These are phyloP conservation scores for Flaveria floridana DNA, from an alignment of 140 eudicot genomes.

Conservation along the genomic window DNA sequence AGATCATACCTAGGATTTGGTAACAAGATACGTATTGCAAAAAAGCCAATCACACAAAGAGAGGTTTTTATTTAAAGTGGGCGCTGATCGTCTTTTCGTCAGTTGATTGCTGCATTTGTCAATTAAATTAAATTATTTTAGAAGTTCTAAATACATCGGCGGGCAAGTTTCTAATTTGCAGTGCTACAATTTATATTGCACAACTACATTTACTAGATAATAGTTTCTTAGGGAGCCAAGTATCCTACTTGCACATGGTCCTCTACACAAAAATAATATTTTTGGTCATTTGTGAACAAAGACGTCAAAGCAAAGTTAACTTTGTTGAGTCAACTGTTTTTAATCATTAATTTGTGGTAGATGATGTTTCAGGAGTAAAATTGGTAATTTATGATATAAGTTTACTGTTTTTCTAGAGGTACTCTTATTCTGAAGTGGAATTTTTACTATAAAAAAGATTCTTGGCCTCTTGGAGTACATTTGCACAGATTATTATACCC, in stretches of 20 bases:
- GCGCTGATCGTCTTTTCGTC: background rate
- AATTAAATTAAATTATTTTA: background rate
- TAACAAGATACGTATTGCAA: background rate
- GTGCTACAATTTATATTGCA: background rate
- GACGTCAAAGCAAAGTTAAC: slow-evolving; percentile 12
- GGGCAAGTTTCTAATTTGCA: background rate
- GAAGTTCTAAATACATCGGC: background rate
- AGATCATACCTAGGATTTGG: slow-evolving; percentile 1
- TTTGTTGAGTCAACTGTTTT: background rate
- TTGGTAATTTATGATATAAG: background rate
- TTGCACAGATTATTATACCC: background rate
- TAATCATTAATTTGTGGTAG: background rate
- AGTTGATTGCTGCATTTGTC: background rate
- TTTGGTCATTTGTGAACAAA: background rate
- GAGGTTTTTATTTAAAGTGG: background rate
- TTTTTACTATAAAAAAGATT: background rate
- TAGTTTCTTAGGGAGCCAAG: background rate
- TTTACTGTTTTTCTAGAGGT: background rate
- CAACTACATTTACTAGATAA: background rate
- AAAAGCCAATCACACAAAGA: background rate
- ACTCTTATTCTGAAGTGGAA: background rate
- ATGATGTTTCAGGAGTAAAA: background rate
- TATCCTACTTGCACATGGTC: background rate
- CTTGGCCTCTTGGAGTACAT: background rate
- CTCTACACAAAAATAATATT: background rate